A percentile compares a stretch with the other conserved stretches of the same genome.
These are phyloP conservation scores for Atractiella rhizophila DNA, from an alignment of 768 basidiomycete genomes.

Conservation along the genomic window DNA sequence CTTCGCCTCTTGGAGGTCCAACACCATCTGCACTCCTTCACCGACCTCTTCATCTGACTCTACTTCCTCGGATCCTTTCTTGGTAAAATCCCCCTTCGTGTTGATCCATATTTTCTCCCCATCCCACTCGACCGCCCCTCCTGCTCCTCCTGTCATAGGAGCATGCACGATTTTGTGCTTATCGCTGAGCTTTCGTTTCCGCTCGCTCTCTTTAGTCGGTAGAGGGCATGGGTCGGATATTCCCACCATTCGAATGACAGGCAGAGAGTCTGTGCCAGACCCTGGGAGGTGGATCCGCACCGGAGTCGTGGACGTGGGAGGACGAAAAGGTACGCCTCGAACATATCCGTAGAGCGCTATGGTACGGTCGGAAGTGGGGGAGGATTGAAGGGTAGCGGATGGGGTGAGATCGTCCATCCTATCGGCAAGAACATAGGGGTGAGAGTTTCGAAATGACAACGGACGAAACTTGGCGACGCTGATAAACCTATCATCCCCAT, in stretches of 20 bases:
- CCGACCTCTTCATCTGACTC: slow-evolving; percentile 26
- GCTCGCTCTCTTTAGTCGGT: slow-evolving; percentile 73
- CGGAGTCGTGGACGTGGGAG: slow-evolving; percentile 37
- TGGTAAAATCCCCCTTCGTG: slow-evolving; percentile 77
- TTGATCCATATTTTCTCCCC: slow-evolving; percentile 97
- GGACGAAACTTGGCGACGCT: slow-evolving; percentile 97
- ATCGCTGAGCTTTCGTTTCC: slow-evolving; percentile 65
- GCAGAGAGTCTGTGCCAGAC: slow-evolving; percentile 48
- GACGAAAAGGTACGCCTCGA: slow-evolving; percentile 34
- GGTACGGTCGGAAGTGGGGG: slow-evolving; percentile 78
- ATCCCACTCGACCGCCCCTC: slow-evolving; percentile 63
- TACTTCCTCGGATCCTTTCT: slow-evolving; percentile 27
- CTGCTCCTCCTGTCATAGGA: slow-evolving; percentile 78
- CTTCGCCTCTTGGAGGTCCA: slow-evolving; percentile 70
- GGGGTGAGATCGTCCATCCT: slow-evolving; percentile 84
- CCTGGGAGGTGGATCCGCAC: slow-evolving; percentile 80
- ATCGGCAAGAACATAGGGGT: slow-evolving; percentile 84
- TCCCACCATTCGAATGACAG: slow-evolving; percentile 41
- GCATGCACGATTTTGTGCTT: slow-evolving; percentile 87
- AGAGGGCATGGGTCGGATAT: slow-evolving; percentile 89
- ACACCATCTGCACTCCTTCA: slow-evolving; percentile 93
- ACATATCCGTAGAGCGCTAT: slow-evolving; percentile 88
- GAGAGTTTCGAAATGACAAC: slow-evolving; percentile 76
- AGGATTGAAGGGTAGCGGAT: slow-evolving; percentile 47
- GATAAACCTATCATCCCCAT: slow-evolving; percentile 49